Evolutionary conservation across 768 basidiomycete species (phyloP).

Genomic region (Hydnomerulius pinastri): DNA sequence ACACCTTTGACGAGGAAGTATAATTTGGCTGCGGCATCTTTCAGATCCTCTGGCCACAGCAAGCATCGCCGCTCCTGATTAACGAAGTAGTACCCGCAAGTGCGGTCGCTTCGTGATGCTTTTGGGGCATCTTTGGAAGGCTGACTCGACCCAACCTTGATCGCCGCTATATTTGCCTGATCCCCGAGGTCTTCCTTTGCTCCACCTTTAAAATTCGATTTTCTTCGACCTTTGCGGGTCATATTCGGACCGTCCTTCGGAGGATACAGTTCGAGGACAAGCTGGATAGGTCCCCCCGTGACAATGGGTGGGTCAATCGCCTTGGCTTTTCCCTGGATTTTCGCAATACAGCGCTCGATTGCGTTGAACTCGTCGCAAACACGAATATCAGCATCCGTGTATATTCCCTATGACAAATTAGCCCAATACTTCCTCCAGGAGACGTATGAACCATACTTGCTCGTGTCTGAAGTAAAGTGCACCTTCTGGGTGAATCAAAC

Average conservation of each 20-base stretch:
- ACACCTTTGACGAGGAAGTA: conserved; percentile 40
- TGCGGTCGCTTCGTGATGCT: conserved; percentile 15
- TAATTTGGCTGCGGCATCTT: conserved; percentile 27
- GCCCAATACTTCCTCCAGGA: background rate
- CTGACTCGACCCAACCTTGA: too few species aligned
- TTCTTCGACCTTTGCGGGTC: conserved; percentile 38
- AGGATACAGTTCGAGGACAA: background rate
- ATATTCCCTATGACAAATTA: conserved; percentile 37
- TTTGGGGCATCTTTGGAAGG: too few species aligned
- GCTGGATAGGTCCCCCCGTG: background rate
- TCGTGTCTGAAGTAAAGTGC: conserved; percentile 48
- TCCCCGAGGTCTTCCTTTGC: too few species aligned
- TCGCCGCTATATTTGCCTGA: too few species aligned
- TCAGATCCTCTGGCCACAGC: conserved; percentile 48
- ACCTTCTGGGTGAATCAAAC: conserved; percentile 54
- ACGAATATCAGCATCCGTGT: conserved; percentile 51
- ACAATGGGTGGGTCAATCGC: conserved; percentile 29
- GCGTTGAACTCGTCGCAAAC: conserved; percentile 29
- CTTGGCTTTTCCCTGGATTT: conserved; percentile 2
- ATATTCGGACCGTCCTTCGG: background rate
- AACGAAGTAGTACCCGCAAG: conserved; percentile 45
- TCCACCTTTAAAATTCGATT: too few species aligned
- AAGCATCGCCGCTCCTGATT: conserved; percentile 42
- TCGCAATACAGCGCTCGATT: conserved; percentile 29
- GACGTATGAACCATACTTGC: conserved; percentile 33